phyloP scores from a whole-genome alignment of 2,329 filamentous ascomycete species.

The Colletotrichum siamense region DNA sequence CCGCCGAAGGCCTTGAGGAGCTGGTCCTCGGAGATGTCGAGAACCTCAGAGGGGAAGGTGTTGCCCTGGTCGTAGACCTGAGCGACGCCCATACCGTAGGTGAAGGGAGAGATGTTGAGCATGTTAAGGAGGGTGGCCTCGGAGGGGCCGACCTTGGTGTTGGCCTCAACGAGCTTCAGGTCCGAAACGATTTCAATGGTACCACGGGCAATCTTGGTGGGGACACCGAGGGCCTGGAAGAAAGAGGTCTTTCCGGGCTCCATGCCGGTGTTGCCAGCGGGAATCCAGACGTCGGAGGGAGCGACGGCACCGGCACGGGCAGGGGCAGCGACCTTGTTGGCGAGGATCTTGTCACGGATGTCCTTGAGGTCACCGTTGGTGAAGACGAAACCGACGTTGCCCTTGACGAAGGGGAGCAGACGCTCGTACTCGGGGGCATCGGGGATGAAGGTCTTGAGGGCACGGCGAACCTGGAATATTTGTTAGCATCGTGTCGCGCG shows the following conservation, averaged over 20 bases:
- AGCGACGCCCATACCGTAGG: conserved; percentile 94
- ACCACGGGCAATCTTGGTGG: conserved; percentile 99
- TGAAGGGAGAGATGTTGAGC: conserved; percentile 99
- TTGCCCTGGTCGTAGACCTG: conserved; percentile 99
- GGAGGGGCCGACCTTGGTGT: conserved; percentile 94
- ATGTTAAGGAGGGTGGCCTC: conserved; percentile 99
- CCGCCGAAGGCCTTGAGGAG: conserved; percentile 82
- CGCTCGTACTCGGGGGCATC: conserved; percentile 98
- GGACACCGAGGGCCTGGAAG: conserved; percentile 99
- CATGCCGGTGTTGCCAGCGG: conserved; percentile 99
- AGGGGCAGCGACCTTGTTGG: conserved; percentile 97
- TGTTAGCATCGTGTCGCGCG: not conserved
- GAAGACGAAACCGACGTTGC: conserved; percentile 99
- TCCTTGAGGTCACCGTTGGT: conserved; percentile 96
- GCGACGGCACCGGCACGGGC: conserved; percentile 98
- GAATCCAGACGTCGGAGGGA: conserved; percentile 90
- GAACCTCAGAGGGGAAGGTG: conserved; percentile 82
- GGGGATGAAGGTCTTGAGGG: conserved; percentile 89
- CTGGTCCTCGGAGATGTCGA: conserved; percentile 95
- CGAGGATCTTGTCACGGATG: conserved; percentile 90
- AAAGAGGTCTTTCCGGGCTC: conserved; percentile 99
- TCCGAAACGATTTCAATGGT: conserved; percentile 99
- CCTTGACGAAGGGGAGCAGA: conserved; percentile 93
- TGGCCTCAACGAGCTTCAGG: conserved; percentile 95
- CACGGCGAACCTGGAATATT: conserved; percentile 79